Percentiles rank a stretch among this genome's conserved stretches.
These are phyloP conservation scores for rapeseed (Brassica napus) DNA, from an alignment of 345 rosid species.

Conservation along the genomic window Da-Ae NC_063446.1:39537001-39537500, in stretches of 20 bases:
- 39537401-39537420: conserved; percentile 48
- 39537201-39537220: neutral
- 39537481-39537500: neutral
- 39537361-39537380: conserved; percentile 46
- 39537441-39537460: conserved; percentile 63
- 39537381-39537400: conserved; percentile 56
- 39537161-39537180: neutral
- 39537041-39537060: conserved; percentile 8
- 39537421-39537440: conserved; percentile 54
- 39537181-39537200: conserved; percentile 20
- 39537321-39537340: neutral
- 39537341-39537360: conserved; percentile 36
- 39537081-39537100: conserved; percentile 25
- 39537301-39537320: conserved; percentile 9
- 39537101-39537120: neutral
- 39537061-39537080: conserved; percentile 10
- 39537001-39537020: conserved; percentile 5
- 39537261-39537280: conserved; percentile 25
- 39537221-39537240: conserved; percentile 16
- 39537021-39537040: conserved; percentile 17
- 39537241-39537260: neutral
- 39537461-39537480: conserved; percentile 1
- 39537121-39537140: neutral
- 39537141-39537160: conserved; percentile 1
- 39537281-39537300: neutral